Evolutionary conservation across 352 stramenopile genomes (phyloP).

Genomic region (Globisporangium orthogonon): DNA sequence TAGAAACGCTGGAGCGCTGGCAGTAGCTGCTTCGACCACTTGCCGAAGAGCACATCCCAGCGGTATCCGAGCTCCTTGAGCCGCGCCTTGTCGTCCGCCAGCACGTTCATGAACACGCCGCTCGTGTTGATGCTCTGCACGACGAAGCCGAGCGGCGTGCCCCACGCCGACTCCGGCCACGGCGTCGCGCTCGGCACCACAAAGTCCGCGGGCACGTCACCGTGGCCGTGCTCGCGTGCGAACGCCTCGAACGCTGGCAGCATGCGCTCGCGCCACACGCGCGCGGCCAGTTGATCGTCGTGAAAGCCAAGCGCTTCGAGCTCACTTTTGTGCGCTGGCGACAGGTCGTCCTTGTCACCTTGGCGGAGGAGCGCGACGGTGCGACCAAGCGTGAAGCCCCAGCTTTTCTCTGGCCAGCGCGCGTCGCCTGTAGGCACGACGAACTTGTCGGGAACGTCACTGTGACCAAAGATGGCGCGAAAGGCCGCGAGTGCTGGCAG

Average conservation of each 20-base stretch:
- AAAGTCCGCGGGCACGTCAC: conserved; percentile 44
- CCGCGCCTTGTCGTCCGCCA: conserved; percentile 25
- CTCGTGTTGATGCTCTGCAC: conserved; percentile 36
- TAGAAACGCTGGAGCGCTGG: conserved; percentile 72
- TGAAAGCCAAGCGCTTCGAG: conserved; percentile 44
- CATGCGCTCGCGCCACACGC: conserved; percentile 27
- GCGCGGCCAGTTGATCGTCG: conserved; percentile 16
- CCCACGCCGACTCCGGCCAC: conserved; percentile 41
- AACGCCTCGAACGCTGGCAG: conserved; percentile 38
- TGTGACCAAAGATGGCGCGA: conserved; percentile 27
- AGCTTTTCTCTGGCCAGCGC: conserved; percentile 16
- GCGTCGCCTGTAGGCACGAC: conserved; percentile 16
- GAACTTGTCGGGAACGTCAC: conserved; percentile 30
- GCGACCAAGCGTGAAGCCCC: conserved; percentile 17
- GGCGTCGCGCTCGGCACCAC: conserved; percentile 35
- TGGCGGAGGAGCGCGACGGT: conserved; percentile 15
- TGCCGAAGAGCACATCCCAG: conserved; percentile 55
- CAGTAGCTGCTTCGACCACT: conserved; percentile 46
- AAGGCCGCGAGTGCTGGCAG: conserved; percentile 32
- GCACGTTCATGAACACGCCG: conserved; percentile 34
- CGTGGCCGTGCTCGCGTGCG: conserved; percentile 20
- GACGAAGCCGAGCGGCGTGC: conserved; percentile 45
- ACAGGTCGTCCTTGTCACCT: conserved; percentile 2
- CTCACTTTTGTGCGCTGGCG: neutral
- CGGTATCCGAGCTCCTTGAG: conserved; percentile 47